Percentiles rank a stretch among this genome's conserved stretches.
phyloP scores from a whole-genome alignment of 2,329 filamentous ascomycete species.

The Trichoderma sp. region DNA sequence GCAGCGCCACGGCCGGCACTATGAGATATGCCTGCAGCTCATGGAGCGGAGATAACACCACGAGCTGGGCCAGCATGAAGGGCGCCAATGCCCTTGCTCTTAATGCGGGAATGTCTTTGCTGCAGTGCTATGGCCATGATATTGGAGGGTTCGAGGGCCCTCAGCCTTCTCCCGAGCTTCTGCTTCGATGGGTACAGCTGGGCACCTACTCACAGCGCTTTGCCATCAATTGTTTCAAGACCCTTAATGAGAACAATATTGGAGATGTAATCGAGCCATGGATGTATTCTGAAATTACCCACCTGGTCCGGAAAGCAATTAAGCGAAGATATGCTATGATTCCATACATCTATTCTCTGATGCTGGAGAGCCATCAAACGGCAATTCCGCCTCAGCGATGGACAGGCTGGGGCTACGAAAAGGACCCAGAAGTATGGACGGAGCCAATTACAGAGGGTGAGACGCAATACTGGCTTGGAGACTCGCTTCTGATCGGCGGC shows the following conservation, averaged over 20 bases:
- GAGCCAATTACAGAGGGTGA: conserved; percentile 62
- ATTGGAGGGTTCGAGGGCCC: conserved; percentile 76
- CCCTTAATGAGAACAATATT: conserved; percentile 63
- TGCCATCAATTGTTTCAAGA: conserved; percentile 80
- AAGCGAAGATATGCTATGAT: conserved; percentile 71
- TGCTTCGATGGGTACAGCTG: conserved; percentile 73
- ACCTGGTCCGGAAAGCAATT: conserved; percentile 64
- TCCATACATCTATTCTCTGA: conserved; percentile 69
- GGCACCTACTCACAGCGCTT: conserved; percentile 71
- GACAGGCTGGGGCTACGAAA: conserved; percentile 73
- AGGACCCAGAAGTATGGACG: conserved; percentile 67
- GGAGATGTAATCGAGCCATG: conserved; percentile 77
- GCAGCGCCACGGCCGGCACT: conserved; percentile 70
- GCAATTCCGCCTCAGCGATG: conserved; percentile 69
- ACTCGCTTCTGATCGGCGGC: conserved; percentile 64
- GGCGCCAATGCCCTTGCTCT: conserved; percentile 70
- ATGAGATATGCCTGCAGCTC: conserved; percentile 70
- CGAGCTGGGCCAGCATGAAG: conserved; percentile 72
- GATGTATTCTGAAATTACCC: conserved; percentile 71
- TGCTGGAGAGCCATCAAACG: conserved; percentile 60
- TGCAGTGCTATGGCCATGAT: conserved; percentile 73
- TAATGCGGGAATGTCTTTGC: conserved; percentile 66
- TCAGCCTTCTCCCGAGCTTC: conserved; percentile 68
- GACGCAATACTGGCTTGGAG: conserved; percentile 73
- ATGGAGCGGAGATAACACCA: conserved; percentile 76